Evolutionary conservation across 345 rosid genomes (phyloP).

Genomic region (Cardamine occulta): DNA sequence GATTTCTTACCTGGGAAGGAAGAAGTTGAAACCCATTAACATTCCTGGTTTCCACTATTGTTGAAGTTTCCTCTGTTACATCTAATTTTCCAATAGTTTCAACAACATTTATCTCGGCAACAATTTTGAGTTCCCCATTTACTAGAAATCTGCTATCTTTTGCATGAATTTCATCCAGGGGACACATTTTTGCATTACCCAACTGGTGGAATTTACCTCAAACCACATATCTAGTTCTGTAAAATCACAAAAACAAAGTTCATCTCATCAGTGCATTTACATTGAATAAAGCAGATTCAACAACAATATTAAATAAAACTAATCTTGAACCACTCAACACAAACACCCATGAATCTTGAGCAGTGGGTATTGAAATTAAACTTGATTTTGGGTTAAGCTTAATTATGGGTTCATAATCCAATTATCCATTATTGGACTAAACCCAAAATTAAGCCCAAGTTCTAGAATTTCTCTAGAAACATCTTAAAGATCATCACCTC

Average conservation of each 20-base stretch:
- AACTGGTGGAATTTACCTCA: no score
- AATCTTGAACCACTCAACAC: neutral
- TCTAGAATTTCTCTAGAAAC: no score
- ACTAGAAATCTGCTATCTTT: constrained; percentile 42
- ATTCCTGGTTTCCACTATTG: neutral
- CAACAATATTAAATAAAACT: neutral
- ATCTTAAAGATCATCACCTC: no score
- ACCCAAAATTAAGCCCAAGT: no score
- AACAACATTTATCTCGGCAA: constrained; percentile 57
- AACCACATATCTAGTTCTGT: neutral
- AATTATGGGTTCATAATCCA: no score
- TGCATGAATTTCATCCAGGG: neutral
- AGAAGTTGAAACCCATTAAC: constrained; percentile 10
- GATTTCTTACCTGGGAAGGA: constrained; percentile 4
- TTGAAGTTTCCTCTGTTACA: constrained; percentile 19
- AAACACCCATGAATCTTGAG: neutral
- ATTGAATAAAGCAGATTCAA: neutral
- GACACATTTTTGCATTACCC: neutral
- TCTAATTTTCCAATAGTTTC: constrained; percentile 35
- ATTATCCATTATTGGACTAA: no score
- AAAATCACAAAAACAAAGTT: neutral
- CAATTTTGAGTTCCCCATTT: constrained; percentile 62
- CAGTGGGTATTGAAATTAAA: no score
- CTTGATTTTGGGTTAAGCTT: no score
- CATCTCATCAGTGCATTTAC: neutral